Evolutionary conservation across 164 flowering plant genomes (phyloP).

Genomic region (Piper longum): DNA sequence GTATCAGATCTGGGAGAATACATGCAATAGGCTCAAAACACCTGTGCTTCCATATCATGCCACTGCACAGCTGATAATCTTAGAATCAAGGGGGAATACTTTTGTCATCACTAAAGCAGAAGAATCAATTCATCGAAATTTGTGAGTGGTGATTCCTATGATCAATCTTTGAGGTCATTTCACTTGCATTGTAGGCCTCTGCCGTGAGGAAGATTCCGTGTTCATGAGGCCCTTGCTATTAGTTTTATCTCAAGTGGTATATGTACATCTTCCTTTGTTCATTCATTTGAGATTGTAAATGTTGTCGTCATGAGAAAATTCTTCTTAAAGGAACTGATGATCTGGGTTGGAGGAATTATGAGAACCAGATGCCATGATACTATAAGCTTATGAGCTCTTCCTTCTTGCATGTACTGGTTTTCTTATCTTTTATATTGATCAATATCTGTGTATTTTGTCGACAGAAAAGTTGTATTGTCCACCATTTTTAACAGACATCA

Average conservation of each 20-base stretch:
- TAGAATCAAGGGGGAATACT: background rate
- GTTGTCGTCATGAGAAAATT: slow-evolving; percentile 7
- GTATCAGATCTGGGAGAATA: background rate
- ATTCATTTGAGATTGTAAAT: background rate
- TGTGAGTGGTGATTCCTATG: background rate
- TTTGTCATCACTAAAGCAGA: background rate
- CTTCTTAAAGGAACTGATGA: background rate
- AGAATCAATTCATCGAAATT: background rate
- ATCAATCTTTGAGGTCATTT: background rate
- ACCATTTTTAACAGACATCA: background rate
- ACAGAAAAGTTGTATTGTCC: background rate
- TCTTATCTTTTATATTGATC: background rate
- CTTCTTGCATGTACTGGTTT: background rate
- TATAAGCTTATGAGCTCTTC: background rate
- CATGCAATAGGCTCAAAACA: background rate
- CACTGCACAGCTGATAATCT: background rate
- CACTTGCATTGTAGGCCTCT: background rate
- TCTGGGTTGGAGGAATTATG: slow-evolving; percentile 1
- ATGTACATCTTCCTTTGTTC: background rate
- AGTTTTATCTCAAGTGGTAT: background rate
- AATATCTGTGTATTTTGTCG: background rate
- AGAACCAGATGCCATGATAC: slow-evolving; percentile 15
- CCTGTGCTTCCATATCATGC: background rate
- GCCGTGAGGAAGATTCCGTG: background rate
- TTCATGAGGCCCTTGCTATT: background rate